Percentiles rank a stretch among this genome's conserved stretches.
Conservation (phyloP, 805 yeast species). For the Zygoascus flipseniorum region DNA sequence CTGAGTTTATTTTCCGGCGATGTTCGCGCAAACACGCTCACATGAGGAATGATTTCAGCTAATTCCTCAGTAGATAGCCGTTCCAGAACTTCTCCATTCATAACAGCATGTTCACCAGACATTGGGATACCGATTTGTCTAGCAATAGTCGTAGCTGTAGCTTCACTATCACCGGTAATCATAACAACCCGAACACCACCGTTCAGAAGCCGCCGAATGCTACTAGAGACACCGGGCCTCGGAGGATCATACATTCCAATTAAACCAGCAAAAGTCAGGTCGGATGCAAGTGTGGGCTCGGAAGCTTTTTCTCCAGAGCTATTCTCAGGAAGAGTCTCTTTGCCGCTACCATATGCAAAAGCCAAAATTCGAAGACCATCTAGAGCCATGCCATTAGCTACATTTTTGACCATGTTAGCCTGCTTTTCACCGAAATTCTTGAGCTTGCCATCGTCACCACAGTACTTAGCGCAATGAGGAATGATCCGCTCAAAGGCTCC, state of each 20-base stretch:
- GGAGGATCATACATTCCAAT: conserved; percentile 99
- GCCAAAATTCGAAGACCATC: conserved; percentile 85
- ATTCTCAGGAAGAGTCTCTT: conserved; percentile 11
- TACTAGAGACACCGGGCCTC: conserved; percentile 69
- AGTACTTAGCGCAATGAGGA: conserved; percentile 49
- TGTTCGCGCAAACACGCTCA: conserved; percentile 88
- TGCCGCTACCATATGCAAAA: conserved; percentile 46
- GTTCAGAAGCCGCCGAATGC: conserved; percentile 66
- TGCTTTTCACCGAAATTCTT: conserved; percentile 49
- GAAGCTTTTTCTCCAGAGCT: neutral
- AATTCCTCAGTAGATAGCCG: conserved; percentile 62
- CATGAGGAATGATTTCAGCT: conserved; percentile 67
- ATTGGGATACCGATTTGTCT: conserved; percentile 80
- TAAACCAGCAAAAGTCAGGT: conserved; percentile 72
- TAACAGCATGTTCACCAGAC: conserved; percentile 55
- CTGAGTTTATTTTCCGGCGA: conserved; percentile 90
- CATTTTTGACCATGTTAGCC: conserved; percentile 38
- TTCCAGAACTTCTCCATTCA: conserved; percentile 82
- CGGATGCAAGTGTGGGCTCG: conserved; percentile 35
- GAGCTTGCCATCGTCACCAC: conserved; percentile 49
- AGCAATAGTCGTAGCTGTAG: conserved; percentile 80
- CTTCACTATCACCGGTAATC: conserved; percentile 94
- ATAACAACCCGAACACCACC: conserved; percentile 97
- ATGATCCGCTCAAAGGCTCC: conserved; percentile 84
- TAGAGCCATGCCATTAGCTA: conserved; percentile 59